Percentiles rank a stretch among this genome's conserved stretches.
Evolutionary conservation across 495 filamentous ascomycete species (phyloP).

Genomic region (Darksidea phi): DNA sequence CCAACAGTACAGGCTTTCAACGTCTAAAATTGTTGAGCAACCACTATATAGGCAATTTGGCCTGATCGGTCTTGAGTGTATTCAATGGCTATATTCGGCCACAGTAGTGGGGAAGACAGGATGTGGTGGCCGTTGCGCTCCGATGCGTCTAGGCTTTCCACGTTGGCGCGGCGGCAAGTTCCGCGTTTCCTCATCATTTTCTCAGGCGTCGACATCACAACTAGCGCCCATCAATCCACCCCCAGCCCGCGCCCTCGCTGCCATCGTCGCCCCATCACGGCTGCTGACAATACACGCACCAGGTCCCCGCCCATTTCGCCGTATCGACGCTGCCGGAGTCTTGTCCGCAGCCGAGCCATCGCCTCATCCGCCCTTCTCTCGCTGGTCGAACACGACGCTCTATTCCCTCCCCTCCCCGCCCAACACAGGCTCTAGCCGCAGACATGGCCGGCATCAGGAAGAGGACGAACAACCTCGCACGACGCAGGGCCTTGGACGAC

Average conservation of each 20-base stretch:
- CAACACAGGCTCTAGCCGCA: slow-evolving; percentile 23
- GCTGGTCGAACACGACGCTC: slow-evolving; percentile 1
- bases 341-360: slow-evolving; percentile 24
- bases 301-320: background rate
- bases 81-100: too few species aligned
- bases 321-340: background rate
- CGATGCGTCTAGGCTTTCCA: background rate
- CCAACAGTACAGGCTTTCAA: too few species aligned
- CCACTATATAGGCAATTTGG: too few species aligned
- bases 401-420: background rate
- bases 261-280: slow-evolving; percentile 15
- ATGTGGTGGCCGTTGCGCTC: too few species aligned
- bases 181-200: slow-evolving; percentile 28
- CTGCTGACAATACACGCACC: slow-evolving; percentile 9
- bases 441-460: slow-evolving; percentile 63
- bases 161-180: slow-evolving; percentile 17
- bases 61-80: too few species aligned
- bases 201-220: slow-evolving; percentile 19
- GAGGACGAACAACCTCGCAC: slow-evolving; percentile 68
- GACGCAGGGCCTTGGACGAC: slow-evolving; percentile 75
- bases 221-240: slow-evolving; percentile 10
- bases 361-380: slow-evolving; percentile 1
- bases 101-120: too few species aligned
- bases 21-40: too few species aligned
- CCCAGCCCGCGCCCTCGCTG: slow-evolving; percentile 10